Evolutionary conservation across 306 rosid species (phyloP).

Genomic region (Urtica urens): DNA sequence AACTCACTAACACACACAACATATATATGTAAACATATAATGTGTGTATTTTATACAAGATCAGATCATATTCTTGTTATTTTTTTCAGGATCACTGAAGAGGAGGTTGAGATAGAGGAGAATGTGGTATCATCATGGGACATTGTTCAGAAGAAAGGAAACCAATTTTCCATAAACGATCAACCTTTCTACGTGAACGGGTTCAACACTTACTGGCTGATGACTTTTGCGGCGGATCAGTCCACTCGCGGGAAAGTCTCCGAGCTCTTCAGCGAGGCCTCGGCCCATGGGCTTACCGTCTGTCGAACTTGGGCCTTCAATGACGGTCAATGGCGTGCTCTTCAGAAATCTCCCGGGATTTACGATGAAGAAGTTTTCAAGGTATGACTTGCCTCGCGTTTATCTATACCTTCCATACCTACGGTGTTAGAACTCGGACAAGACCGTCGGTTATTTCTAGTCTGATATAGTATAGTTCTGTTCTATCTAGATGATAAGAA

Average conservation of each 20-base stretch:
- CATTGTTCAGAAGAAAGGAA: slow-evolving; percentile 77
- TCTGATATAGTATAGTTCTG: too few relatives aligned
- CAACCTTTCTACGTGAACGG: slow-evolving; percentile 87
- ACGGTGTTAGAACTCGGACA: slow-evolving; percentile 1
- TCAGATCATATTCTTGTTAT: not conserved
- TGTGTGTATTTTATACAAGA: too few relatives aligned
- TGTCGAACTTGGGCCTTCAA: slow-evolving; percentile 98
- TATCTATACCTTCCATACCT: not conserved
- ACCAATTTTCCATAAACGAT: slow-evolving; percentile 66
- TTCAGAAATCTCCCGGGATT: slow-evolving; percentile 69
- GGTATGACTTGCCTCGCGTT: slow-evolving; percentile 21
- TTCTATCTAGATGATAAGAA: too few relatives aligned
- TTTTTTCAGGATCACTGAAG: slow-evolving; percentile 7
- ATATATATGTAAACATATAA: not conserved
- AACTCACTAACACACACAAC: not conserved
- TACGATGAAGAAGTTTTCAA: slow-evolving; percentile 78
- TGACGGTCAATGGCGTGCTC: slow-evolving; percentile 95
- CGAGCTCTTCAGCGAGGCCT: slow-evolving; percentile 61
- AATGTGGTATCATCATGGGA: slow-evolving; percentile 47
- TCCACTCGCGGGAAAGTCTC: slow-evolving; percentile 84
- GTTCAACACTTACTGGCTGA: slow-evolving; percentile 92
- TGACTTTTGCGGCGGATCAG: slow-evolving; percentile 80
- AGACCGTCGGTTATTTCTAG: not conserved
- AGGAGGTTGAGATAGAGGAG: slow-evolving; percentile 16
- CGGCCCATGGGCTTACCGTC: slow-evolving; percentile 69